Conservation (phyloP, 1,139 yeast genomes). For the Magnusiomyces tetraspermus region DNA sequence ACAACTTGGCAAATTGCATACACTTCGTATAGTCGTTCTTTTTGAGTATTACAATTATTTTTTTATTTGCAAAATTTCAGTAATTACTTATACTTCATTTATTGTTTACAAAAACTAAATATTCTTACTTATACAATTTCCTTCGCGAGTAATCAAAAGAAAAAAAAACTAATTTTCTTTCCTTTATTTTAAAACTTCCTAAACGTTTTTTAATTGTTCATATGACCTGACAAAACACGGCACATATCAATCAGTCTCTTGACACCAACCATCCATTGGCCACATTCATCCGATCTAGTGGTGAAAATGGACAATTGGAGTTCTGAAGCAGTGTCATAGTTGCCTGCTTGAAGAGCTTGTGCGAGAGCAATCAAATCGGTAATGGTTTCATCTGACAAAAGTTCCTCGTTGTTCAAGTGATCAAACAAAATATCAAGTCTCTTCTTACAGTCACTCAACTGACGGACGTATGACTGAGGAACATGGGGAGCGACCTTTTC, state of each 20-base stretch:
- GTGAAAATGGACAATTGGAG: constrained; percentile 49
- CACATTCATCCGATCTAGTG: constrained; percentile 62
- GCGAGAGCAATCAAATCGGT: constrained; percentile 46
- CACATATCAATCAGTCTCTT: constrained; percentile 74
- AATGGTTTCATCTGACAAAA: constrained; percentile 50
- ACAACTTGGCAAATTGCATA: too few relatives aligned
- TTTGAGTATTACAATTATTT: too few relatives aligned
- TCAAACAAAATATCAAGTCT: constrained; percentile 70
- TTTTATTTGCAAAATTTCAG: too few relatives aligned
- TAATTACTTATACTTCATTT: too few relatives aligned
- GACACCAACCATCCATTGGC: constrained; percentile 90
- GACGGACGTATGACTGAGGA: constrained; percentile 67
- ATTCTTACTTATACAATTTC: too few relatives aligned
- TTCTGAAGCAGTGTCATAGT: constrained; percentile 52
- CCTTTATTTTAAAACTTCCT: too few relatives aligned
- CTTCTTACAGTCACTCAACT: constrained; percentile 72
- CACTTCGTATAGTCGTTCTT: too few relatives aligned
- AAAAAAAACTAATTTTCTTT: too few relatives aligned
- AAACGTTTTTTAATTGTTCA: not conserved
- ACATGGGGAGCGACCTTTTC: constrained; percentile 54
- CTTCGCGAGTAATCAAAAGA: too few relatives aligned
- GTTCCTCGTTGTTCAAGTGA: constrained; percentile 67
- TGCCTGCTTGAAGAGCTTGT: constrained; percentile 42
- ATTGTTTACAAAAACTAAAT: too few relatives aligned
- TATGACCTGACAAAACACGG: constrained; percentile 6